Base-by-base conservation (phyloP, 2,329 filamentous ascomycete species). In the Plenodomus tracheiphilus region DNA sequence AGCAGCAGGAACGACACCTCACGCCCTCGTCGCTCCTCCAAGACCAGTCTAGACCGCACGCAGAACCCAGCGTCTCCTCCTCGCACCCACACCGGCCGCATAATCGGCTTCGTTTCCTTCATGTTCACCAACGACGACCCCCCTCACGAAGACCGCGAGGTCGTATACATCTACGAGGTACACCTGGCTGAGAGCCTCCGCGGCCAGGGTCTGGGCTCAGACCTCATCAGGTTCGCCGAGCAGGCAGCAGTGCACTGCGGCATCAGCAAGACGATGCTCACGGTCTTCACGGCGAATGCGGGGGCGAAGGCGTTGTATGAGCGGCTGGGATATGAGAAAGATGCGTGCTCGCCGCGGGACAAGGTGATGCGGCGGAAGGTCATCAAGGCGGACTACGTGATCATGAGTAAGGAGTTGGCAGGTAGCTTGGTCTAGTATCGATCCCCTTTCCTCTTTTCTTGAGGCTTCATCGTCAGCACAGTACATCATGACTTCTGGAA, bases 81-180 rank as follows among this genome's bases (percentile, higher is more conserved):
- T 3, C 32, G 15, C 15, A 18, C 44, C n/a, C 15, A 39, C 18
- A 15, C 11, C 9, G 39, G 47, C 17, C 41, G 44, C 2, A 56
- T 69, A 16, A 18, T 66, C 8, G 70, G 64, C 41, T 73, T 89
- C 61, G 77, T 81, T 1, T 88, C 67, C 25, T 75, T 89, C 59
- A 87, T 88, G 85, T 83, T 85, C 2, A 86, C 85, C 0, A 81
- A 81, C 60, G 87, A 90, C 64, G 83, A 85, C 53, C 57, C 66
- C 1, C 62, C 65, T 2, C 43, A 69, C 37, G 44, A 61, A 15
- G 40, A 65, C n/a, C 66, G 67, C n/a, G 77, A 84, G 0, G 87
- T 91, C 2, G 66, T 91, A 17, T 93, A 91, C 69, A 86, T 88
- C 68, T 93, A 91, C 67, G 88, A 93, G 72, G 83, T 93, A 30